Evolutionary conservation across 140 eudicot genomes (phyloP).

Genomic region (Senecio squalidus): DNA sequence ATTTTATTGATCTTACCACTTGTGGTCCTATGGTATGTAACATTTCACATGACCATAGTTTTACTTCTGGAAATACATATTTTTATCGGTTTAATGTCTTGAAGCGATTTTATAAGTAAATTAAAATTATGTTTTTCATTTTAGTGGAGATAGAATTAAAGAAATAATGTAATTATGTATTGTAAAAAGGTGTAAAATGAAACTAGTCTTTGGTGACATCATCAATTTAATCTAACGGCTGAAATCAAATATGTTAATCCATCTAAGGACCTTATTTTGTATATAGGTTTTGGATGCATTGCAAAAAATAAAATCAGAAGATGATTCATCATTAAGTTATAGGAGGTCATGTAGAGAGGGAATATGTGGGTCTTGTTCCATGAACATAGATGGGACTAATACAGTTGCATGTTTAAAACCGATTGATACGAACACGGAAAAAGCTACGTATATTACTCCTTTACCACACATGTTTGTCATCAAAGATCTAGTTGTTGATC

Average conservation of each 20-base stretch:
- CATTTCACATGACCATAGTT: background rate
- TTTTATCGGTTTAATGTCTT: no score
- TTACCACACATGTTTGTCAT: slow-evolving; percentile 86
- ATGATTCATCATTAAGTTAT: slow-evolving; percentile 64
- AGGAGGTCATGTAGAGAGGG: slow-evolving; percentile 96
- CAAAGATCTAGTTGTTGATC: slow-evolving; percentile 89
- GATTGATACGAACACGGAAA: slow-evolving; percentile 50
- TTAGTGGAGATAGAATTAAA: no score
- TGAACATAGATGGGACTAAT: slow-evolving; percentile 85
- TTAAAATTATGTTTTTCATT: no score
- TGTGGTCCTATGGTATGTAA: slow-evolving; percentile 79
- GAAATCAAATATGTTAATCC: no score
- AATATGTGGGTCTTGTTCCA: slow-evolving; percentile 85
- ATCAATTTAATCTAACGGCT: no score
- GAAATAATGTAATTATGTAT: no score
- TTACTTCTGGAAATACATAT: no score
- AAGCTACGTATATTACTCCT: slow-evolving; percentile 65
- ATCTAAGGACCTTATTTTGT: no score
- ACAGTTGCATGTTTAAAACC: slow-evolving; percentile 94
- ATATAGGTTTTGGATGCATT: slow-evolving; percentile 89
- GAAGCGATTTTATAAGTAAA: no score
- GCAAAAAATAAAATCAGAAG: slow-evolving; percentile 78
- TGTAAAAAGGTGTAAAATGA: no score
- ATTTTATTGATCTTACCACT: slow-evolving; percentile 53
- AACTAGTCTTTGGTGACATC: no score